These are phyloP conservation scores for Scalesia atractyloides DNA, from an alignment of 129 eudicot species.

Conservation along the genomic window DNA sequence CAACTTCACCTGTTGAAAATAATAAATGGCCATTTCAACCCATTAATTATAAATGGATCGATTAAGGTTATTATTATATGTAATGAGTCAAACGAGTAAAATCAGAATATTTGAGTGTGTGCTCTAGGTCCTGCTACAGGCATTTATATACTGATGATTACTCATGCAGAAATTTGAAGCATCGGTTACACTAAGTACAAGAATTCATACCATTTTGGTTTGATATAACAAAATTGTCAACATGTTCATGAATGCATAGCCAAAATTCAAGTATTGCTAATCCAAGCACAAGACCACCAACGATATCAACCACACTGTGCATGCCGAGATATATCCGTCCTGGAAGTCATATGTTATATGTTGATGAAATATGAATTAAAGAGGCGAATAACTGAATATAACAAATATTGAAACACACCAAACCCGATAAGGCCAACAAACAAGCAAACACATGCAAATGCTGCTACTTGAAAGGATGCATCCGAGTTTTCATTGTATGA, in stretches of 20 bases:
- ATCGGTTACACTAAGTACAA: neutral
- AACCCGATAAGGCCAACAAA: conserved; percentile 64
- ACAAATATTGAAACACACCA: conserved; percentile 46
- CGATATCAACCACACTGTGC: conserved; percentile 86
- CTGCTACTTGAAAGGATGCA: conserved; percentile 32
- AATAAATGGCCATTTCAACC: neutral
- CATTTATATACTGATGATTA: neutral
- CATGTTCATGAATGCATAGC: conserved; percentile 60
- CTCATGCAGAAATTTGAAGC: neutral
- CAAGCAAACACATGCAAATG: conserved; percentile 50
- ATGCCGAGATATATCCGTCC: conserved; percentile 96
- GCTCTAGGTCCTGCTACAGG: neutral
- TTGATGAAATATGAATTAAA: neutral
- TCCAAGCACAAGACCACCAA: conserved; percentile 83
- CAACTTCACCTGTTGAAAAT: conserved; percentile 9
- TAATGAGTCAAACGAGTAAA: neutral
- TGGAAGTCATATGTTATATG: conserved; percentile 17
- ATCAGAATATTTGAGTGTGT: neutral
- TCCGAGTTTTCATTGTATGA: conserved; percentile 41
- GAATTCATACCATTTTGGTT: conserved; percentile 77
- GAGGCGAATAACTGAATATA: neutral
- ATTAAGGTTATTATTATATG: neutral
- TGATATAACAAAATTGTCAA: conserved; percentile 68
- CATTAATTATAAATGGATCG: neutral
- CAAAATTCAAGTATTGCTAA: conserved; percentile 69